Percentiles rank a stretch among this genome's conserved stretches.
phyloP scores from a whole-genome alignment of 495 filamentous ascomycete species.

The Eremomyces bilateralis region DNA sequence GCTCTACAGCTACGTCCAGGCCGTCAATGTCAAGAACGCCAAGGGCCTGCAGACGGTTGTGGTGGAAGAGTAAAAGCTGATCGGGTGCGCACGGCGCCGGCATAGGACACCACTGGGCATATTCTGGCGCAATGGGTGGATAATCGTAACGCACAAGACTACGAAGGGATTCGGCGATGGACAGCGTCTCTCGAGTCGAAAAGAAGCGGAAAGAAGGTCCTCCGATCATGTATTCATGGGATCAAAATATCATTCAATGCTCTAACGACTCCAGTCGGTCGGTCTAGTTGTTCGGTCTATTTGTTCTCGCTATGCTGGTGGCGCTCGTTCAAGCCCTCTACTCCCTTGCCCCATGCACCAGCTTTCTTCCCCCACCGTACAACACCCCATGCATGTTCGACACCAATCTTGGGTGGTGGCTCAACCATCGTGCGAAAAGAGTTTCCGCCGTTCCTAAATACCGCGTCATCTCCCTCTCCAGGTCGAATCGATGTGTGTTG shows the following conservation, averaged over 20 bases:
- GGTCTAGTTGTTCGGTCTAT: neutral
- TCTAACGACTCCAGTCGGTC: neutral
- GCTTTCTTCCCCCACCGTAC: conserved; percentile 30
- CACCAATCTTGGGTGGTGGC: conserved; percentile 25
- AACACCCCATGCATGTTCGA: conserved; percentile 31
- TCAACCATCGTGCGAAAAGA: conserved; percentile 23
- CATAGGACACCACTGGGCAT: neutral
- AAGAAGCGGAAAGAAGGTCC: neutral
- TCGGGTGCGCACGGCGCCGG: neutral
- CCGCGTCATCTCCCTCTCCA: conserved; percentile 6
- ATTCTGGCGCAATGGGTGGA: no score
- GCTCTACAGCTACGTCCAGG: conserved; percentile 97
- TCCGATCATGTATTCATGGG: neutral
- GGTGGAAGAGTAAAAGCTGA: conserved; percentile 23
- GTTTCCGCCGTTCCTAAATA: conserved; percentile 21
- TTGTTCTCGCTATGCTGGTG: conserved; percentile 6
- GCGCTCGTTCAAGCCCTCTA: conserved; percentile 22
- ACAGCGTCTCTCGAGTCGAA: no score
- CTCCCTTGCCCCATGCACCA: conserved; percentile 29
- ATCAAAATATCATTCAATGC: neutral
- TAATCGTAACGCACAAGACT: no score
- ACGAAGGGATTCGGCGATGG: no score
- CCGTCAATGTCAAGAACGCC: conserved; percentile 95
- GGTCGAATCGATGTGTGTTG: neutral
- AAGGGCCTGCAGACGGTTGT: conserved; percentile 86